phyloP scores from a whole-genome alignment of 352 stramenopile species.

The Pythium angustatum region DNA sequence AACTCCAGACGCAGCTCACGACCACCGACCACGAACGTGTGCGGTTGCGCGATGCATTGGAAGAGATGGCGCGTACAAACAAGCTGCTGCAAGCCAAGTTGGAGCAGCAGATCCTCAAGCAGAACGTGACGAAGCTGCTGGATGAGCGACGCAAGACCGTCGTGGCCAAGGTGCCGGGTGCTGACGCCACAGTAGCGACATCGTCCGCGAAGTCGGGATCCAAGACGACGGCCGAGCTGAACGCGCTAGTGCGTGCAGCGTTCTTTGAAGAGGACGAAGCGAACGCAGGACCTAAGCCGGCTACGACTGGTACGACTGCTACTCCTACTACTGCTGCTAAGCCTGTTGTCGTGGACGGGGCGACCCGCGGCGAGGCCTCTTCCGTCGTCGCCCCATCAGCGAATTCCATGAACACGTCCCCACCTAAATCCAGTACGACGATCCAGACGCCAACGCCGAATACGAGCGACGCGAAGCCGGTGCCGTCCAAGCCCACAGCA shows the following conservation, averaged over 20 bases:
- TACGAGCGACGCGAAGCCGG: no score
- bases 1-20: slow-evolving; percentile 41
- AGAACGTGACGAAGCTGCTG: slow-evolving; percentile 37
- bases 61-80: slow-evolving; percentile 61
- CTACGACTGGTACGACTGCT: no score
- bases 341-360: no score
- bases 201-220: neutral
- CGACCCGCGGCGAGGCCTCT: no score
- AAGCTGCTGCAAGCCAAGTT: slow-evolving; percentile 59
- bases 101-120: slow-evolving; percentile 70
- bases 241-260: slow-evolving; percentile 21
- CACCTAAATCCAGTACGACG: no score
- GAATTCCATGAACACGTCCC: no score
- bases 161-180: neutral
- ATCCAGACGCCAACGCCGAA: no score
- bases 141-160: slow-evolving; percentile 30
- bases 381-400: no score
- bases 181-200: neutral
- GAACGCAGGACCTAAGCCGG: no score
- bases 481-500: slow-evolving; percentile 1
- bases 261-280: slow-evolving; percentile 26
- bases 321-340: no score
- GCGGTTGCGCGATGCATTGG: slow-evolving; percentile 39
- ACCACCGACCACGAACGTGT: slow-evolving; percentile 35
- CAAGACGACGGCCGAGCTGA: slow-evolving; percentile 5